Conservation (phyloP, 176 grass and related monocot genomes). For the Musa beccarii region DNA sequence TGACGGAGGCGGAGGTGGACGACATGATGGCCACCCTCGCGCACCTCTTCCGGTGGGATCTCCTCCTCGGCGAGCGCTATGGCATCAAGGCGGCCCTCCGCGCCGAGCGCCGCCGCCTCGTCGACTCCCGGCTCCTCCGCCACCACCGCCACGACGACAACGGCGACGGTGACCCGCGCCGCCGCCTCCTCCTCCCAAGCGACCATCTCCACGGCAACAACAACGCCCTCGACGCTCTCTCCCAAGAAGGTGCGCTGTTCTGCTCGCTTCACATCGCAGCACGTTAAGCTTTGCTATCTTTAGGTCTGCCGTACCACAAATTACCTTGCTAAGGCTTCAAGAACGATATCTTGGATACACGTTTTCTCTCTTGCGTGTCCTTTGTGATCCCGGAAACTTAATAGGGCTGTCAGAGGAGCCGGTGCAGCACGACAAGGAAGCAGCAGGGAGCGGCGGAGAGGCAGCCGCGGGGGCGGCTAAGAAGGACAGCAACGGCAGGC, state of each 20-base stretch:
- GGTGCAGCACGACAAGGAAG: slow-evolving; percentile 29
- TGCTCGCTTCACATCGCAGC: neutral
- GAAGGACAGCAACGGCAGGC: slow-evolving; percentile 1
- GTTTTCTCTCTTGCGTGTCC: no score
- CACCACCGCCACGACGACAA: slow-evolving; percentile 21
- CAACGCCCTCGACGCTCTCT: slow-evolving; percentile 51
- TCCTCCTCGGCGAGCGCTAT: slow-evolving; percentile 89
- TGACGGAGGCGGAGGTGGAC: slow-evolving; percentile 80
- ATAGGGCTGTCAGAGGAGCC: slow-evolving; percentile 51
- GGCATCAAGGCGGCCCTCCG: slow-evolving; percentile 76
- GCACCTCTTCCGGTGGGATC: slow-evolving; percentile 81
- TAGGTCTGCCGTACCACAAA: no score
- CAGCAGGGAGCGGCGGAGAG: slow-evolving; percentile 7
- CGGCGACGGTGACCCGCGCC: slow-evolving; percentile 16
- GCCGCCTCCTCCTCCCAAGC: slow-evolving; percentile 16
- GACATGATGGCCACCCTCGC: slow-evolving; percentile 90
- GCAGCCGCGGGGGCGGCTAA: neutral
- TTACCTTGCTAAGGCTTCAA: no score
- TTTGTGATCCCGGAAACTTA: neutral
- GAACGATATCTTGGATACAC: no score
- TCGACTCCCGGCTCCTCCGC: slow-evolving; percentile 1
- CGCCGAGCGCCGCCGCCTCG: slow-evolving; percentile 63
- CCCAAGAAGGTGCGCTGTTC: slow-evolving; percentile 54
- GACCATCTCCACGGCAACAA: slow-evolving; percentile 24
- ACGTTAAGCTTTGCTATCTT: no score